Evolutionary conservation across 192 early-diverging fungal genomes (phyloP).

Genomic region (Chytriomyces hyalinus): DNA sequence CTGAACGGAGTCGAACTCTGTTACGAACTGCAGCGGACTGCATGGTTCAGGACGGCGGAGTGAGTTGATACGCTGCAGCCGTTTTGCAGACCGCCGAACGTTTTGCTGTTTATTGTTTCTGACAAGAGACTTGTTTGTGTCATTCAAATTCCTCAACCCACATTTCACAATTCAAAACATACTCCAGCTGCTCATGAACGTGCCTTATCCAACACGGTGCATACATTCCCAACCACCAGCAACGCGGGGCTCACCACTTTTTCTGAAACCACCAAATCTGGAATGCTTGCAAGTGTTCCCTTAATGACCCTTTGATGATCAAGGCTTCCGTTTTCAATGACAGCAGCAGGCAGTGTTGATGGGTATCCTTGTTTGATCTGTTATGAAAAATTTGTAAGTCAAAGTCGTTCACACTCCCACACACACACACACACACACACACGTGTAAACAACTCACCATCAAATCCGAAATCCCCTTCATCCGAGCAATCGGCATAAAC

Average conservation of each 20-base stretch:
- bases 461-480: slow-evolving; percentile 67
- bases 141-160: background rate
- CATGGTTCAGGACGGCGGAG: too few species aligned
- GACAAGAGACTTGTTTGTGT: too few species aligned
- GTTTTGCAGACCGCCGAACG: too few species aligned
- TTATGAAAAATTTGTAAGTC: background rate
- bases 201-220: slow-evolving; percentile 8
- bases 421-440: background rate
- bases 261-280: slow-evolving; percentile 61
- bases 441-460: slow-evolving; percentile 41
- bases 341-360: slow-evolving; percentile 67
- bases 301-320: slow-evolving; percentile 71
- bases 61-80: too few species aligned
- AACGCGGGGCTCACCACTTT: slow-evolving; percentile 74
- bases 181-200: too few species aligned
- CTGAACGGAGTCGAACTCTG: too few species aligned
- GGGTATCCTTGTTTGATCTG: slow-evolving; percentile 65
- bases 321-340: slow-evolving; percentile 77
- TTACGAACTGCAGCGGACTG: too few species aligned
- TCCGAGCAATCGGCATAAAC: slow-evolving; percentile 82
- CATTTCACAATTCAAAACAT: background rate
- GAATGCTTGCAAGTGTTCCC: slow-evolving; percentile 70
- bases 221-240: slow-evolving; percentile 75
- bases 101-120: too few species aligned
- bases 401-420: background rate